Percentiles rank a stretch among this genome's conserved stretches.
Evolutionary conservation across 2,329 filamentous ascomycete genomes (phyloP).

Genomic region (Cladorrhinum sp.): DNA sequence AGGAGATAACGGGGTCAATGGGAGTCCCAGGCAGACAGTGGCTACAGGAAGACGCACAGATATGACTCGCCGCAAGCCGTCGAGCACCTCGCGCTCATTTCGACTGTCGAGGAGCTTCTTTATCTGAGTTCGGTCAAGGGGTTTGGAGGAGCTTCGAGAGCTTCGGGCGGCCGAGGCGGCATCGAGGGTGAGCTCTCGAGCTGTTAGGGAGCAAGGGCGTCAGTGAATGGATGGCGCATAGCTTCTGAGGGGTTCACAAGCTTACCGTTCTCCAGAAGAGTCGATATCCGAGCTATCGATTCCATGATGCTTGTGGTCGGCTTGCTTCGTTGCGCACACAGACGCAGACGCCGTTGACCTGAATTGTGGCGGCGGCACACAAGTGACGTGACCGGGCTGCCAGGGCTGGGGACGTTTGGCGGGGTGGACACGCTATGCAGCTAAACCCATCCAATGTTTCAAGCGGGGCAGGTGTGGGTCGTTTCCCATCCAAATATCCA

Average conservation of each 20-base stretch:
- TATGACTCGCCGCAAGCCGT: slow-evolving; percentile 84
- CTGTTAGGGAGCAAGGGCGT: slow-evolving; percentile 42
- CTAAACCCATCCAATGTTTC: slow-evolving; percentile 20
- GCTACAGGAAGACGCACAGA: slow-evolving; percentile 58
- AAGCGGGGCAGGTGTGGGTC: slow-evolving; percentile 15
- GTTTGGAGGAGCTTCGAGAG: slow-evolving; percentile 55
- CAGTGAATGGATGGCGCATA: slow-evolving; percentile 2
- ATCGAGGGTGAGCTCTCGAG: slow-evolving; percentile 95
- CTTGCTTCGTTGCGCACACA: neutral
- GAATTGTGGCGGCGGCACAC: neutral
- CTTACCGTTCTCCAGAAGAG: slow-evolving; percentile 89
- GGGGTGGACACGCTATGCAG: slow-evolving; percentile 20
- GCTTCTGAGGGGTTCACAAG: neutral
- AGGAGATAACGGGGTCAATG: neutral
- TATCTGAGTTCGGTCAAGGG: slow-evolving; percentile 76
- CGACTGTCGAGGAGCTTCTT: slow-evolving; percentile 94
- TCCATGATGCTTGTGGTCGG: slow-evolving; percentile 61
- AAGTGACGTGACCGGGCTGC: slow-evolving; percentile 23
- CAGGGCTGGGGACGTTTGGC: slow-evolving; percentile 10
- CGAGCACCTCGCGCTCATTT: slow-evolving; percentile 86
- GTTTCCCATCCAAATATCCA: neutral
- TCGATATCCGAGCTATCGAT: slow-evolving; percentile 91
- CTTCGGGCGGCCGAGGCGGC: slow-evolving; percentile 83
- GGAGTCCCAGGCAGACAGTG: neutral
- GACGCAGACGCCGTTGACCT: neutral